Evolutionary conservation across 192 early-diverging fungal genomes (phyloP).

Genomic region (Coemansia sp.): DNA sequence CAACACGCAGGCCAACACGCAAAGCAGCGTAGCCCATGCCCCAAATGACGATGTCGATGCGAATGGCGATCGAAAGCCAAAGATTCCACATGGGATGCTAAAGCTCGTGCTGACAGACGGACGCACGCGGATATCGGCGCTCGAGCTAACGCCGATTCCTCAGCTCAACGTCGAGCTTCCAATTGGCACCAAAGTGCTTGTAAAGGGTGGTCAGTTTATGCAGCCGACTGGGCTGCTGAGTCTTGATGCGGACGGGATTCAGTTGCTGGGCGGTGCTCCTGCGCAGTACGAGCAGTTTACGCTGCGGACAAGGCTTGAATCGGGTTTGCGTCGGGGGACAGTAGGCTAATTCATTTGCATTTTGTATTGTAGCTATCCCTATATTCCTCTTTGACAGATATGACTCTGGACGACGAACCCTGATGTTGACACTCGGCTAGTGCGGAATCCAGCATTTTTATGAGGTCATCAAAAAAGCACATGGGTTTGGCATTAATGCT

Average conservation of each 20-base stretch:
- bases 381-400: neutral
- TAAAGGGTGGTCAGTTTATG: constrained; percentile 21
- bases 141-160: constrained; percentile 31
- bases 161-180: constrained; percentile 44
- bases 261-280: constrained; percentile 37
- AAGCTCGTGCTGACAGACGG: constrained; percentile 50
- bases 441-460: no score
- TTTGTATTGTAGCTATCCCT: neutral
- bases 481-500: no score
- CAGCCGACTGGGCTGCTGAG: constrained; percentile 28
- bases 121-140: constrained; percentile 17
- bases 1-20: constrained; percentile 13
- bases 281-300: constrained; percentile 31
- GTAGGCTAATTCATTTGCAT: neutral
- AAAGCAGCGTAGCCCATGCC: neutral
- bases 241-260: constrained; percentile 11
- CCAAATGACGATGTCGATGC: neutral
- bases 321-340: neutral
- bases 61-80: constrained; percentile 24
- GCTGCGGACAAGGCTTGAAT: constrained; percentile 29
- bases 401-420: no score
- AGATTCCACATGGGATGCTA: constrained; percentile 38
- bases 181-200: constrained; percentile 44
- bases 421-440: no score
- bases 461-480: no score